Evolutionary conservation across 495 filamentous ascomycete species (phyloP), one percentile per base, ranked within the genome.

Genomic region (Penicillium goetzii): DNA sequence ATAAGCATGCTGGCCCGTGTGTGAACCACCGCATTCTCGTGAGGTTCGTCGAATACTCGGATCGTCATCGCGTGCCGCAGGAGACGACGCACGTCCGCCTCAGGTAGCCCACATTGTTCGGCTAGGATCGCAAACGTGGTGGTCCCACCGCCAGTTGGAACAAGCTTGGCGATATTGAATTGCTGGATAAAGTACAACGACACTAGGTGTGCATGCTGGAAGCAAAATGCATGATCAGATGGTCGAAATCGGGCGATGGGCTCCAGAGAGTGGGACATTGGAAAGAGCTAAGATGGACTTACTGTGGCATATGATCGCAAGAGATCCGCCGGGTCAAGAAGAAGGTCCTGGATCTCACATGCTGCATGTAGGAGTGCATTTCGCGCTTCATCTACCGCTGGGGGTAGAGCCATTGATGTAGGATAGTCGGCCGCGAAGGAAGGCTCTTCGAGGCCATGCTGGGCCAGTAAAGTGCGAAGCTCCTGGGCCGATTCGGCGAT

Each of bases 251-350:
- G 1, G 36, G 36, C 11, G 11, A 38, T 38, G 12, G 14, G 36
- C 11, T 11, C 36, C 7, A 14, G 14, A 15, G 36, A 38, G 36
- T 14, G 34, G 34, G 12, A 36, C 11, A 2, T 3, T 3, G 11
- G 2, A 38, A 38, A 2, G 11, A 38, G 36, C 14, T 15, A 38
- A 53, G n/a, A 23, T 57, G 21, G 54, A 40, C 54, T 26, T 57
- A 57, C 54, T 26, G 54, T 12, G 21, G 54, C 54, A 57, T 57
- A 57, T 57, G 54, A 57, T 36, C 54, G 54, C 30, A 57, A 21
- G 21, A 57, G 54, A 57, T 57, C 54, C 23, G 33, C 54, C 40
- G 57, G 57, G 12, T 59, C 45, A 21, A 49, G 57, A 21, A 51
- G 45, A 49, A 49, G 57, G 26, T 59, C 40, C 19, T 59, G 40